Percentiles rank a stretch among this genome's conserved stretches.
Evolutionary conservation across 2,329 filamentous ascomycete species (phyloP).

Genomic region (Aspergillus puulaauensis): DNA sequence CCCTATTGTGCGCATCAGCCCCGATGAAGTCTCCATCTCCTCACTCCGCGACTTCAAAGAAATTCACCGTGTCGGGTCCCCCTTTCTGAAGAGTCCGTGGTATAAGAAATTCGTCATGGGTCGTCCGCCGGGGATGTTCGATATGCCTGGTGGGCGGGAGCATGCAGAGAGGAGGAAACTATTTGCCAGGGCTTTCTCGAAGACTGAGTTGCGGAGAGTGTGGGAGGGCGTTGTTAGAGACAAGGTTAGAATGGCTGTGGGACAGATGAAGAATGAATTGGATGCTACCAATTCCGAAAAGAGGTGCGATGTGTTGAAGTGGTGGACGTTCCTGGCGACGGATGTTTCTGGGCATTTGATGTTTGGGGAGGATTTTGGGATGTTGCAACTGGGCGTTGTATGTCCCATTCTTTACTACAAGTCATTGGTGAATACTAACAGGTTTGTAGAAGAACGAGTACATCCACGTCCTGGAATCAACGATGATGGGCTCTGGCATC

Average conservation of each 20-base stretch:
- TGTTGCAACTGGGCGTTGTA: slow-evolving; percentile 50
- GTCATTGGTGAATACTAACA: neutral
- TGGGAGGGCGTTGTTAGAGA: slow-evolving; percentile 38
- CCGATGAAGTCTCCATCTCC: slow-evolving; percentile 33
- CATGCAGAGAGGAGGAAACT: slow-evolving; percentile 45
- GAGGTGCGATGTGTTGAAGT: slow-evolving; percentile 42
- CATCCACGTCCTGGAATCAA: slow-evolving; percentile 33
- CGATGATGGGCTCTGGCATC: slow-evolving; percentile 12
- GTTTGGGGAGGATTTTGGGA: slow-evolving; percentile 53
- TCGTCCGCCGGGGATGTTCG: slow-evolving; percentile 35
- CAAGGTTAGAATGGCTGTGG: slow-evolving; percentile 40
- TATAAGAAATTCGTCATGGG: slow-evolving; percentile 21
- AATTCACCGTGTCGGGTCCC: slow-evolving; percentile 27
- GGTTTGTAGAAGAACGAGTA: slow-evolving; percentile 35
- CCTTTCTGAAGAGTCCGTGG: slow-evolving; percentile 30
- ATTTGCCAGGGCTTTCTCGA: slow-evolving; percentile 38
- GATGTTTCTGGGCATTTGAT: slow-evolving; percentile 52
- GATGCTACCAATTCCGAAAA: neutral
- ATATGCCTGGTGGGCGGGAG: slow-evolving; percentile 34
- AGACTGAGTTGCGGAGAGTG: slow-evolving; percentile 7
- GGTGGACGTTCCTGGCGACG: slow-evolving; percentile 52
- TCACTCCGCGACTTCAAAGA: slow-evolving; percentile 26
- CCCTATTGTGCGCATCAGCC: slow-evolving; percentile 22
- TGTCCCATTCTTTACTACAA: neutral
- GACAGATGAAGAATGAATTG: slow-evolving; percentile 42